Evolutionary conservation across 2,329 filamentous ascomycete species (phyloP).

Genomic region (Ophiocordyceps unilateralis): DNA sequence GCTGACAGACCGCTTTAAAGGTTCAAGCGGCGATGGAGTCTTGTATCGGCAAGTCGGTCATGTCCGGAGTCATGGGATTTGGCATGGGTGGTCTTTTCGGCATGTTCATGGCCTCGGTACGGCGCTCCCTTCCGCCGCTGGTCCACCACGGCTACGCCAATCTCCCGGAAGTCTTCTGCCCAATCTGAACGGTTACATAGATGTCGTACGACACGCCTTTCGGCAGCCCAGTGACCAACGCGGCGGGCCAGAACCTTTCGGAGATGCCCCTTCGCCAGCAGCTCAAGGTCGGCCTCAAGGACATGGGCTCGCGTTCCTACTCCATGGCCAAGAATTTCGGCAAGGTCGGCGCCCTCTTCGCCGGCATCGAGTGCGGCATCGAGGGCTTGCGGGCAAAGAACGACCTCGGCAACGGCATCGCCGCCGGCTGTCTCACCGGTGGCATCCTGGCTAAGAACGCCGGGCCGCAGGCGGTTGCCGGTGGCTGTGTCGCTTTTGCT

Average conservation of each 20-base stretch:
- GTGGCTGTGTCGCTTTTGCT: constrained; percentile 86
- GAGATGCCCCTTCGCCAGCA: constrained; percentile 73
- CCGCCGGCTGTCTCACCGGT: constrained; percentile 80
- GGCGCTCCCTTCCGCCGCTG: constrained; percentile 13
- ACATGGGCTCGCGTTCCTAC: constrained; percentile 77
- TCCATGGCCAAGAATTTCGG: constrained; percentile 89
- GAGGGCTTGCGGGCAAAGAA: constrained; percentile 89
- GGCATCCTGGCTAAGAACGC: constrained; percentile 74
- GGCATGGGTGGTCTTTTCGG: constrained; percentile 88
- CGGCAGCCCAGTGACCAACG: constrained; percentile 29
- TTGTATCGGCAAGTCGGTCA: constrained; percentile 71
- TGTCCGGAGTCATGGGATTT: constrained; percentile 88
- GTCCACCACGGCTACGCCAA: not conserved
- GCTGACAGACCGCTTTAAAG: constrained; percentile 21
- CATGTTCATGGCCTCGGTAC: constrained; percentile 91
- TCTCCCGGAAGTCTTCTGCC: too few species aligned
- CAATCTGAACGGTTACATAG: constrained; percentile 24
- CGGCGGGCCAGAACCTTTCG: constrained; percentile 20
- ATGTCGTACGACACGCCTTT: constrained; percentile 97
- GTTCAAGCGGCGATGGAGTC: constrained; percentile 81
- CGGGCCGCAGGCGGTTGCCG: constrained; percentile 71
- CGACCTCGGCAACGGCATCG: constrained; percentile 73
- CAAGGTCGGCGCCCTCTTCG: constrained; percentile 78
- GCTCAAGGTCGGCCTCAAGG: constrained; percentile 70
- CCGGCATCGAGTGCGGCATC: constrained; percentile 88